Base-by-base conservation (phyloP, 2,329 filamentous ascomycete species). In the Aureobasidium zeae region DNA sequence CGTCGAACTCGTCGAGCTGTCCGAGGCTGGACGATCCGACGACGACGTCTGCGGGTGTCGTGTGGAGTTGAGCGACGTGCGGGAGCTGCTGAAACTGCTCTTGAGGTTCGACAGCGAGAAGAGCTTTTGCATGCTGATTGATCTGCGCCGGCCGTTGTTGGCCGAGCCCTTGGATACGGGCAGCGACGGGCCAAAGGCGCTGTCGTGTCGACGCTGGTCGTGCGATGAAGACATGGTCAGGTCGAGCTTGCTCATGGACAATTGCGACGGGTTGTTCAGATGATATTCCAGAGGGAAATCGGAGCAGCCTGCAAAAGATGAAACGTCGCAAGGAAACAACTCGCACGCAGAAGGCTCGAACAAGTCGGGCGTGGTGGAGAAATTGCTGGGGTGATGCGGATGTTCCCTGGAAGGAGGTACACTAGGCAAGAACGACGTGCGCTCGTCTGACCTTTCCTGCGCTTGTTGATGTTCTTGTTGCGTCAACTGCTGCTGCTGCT, bases 21-120 rank as follows among this genome's bases (percentile, higher is more conserved):
- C 11, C 15, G 42, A 48, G 17, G 31, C 19, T 7, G 37, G 38
- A 20, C 31, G 35, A 11, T 41, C 38, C 22, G 46, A 43, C 4
- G 24, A 31, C 29, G 36, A 28, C 33, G 35, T 26, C 16, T 36
- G 33, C 39, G 45, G 31, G 46, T 24, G 44, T n/a, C 20, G 44
- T 21, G 48, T 51, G n/a, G 52, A 36, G 44, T 36, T 50, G 31
- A 60, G 50, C 10, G 57, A 59, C 4, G 56, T 56, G 38, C 58
- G 55, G 3, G 59, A 59, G 51, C 53, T 58, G 52, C 48, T 57
- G 55, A 62, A 61, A 24, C 57, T 59, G 29, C 56, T 56, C 43
- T 58, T 57, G 35, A 63, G 54, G 35, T 47, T 56, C 38, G 48
- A 53, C 12, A 63, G 49, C 24, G 53, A 56, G 44, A 61, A 53